Base-by-base conservation (phyloP, 1,284 basidiomycete species). In the Takashimella tepidaria region DNA sequence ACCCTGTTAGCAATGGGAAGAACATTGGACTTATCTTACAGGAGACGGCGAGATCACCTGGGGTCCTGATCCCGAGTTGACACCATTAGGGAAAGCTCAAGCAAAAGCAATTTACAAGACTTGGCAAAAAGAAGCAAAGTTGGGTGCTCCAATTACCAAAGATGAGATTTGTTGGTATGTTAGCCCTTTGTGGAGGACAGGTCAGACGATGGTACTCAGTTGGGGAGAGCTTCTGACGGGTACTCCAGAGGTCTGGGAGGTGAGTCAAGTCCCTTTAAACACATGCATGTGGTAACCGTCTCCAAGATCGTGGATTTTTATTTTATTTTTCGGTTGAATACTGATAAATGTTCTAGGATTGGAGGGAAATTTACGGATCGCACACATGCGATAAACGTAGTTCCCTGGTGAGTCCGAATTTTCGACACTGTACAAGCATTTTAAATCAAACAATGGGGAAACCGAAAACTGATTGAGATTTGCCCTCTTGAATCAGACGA, bases 31-130 rank as follows among this genome's bases (percentile, higher is more conserved):
- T 0, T 83, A 81, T 62, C 67, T 86, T 20, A 76, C 85, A 45
- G 83, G 83, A 0, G 87, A 93, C 62, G 86, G 78, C 11, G 80
- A 86, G 51, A 76, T 90, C 10, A 79, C 77, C 1, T 92, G 89
- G 89, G 89, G 88, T 27, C 88, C 90, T 13, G 90, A 92, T 68
- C 83, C 89, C 0, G 78, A 81, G 25, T 81, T 92, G 23, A 92
- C 89, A 0, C 69, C 78, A 0, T 66, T 84, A 3, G 89, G 89
- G 1, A 75, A 82, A 45, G 59, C 72, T 0, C 88, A 92, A 74
- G 89, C 88, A 0, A 59, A 67, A 20, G 76, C 69, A 3, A 62
- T 84, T 0, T 78, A 81, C 22, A 61, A 58, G 0, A 79, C 79
- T 2, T 92, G 88, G 89, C 71, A 76, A 49, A 59, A 68, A 3